phyloP scores from a whole-genome alignment of 108 stramenopile species.

The Skeletonema menzelii region DNA sequence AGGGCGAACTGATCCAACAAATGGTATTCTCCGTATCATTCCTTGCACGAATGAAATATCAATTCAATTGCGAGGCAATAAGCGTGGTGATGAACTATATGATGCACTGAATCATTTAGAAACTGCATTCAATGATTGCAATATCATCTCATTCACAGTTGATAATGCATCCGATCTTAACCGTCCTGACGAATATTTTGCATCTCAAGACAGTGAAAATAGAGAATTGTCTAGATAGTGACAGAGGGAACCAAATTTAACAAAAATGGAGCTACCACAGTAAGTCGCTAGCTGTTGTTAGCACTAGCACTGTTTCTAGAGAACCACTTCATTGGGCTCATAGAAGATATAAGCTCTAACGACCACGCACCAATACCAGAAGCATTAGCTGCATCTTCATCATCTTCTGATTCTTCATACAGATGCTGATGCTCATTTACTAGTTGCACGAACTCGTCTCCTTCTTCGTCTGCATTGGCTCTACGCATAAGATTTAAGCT shows the following conservation, averaged over 20 bases:
- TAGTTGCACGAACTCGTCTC: slow-evolving; percentile 36
- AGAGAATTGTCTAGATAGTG: slow-evolving; percentile 7
- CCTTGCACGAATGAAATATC: slow-evolving; percentile 29
- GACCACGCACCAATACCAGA: slow-evolving; percentile 1
- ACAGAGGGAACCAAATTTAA: neutral
- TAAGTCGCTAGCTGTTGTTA: neutral
- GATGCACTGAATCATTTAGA: slow-evolving; percentile 34
- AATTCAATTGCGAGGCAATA: slow-evolving; percentile 12
- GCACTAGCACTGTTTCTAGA: neutral
- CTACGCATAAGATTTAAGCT: slow-evolving; percentile 53
- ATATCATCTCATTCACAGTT: slow-evolving; percentile 32
- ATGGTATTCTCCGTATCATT: slow-evolving; percentile 44
- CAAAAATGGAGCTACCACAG: neutral
- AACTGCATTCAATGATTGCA: slow-evolving; percentile 58
- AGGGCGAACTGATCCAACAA: slow-evolving; percentile 34
- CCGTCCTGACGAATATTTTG: slow-evolving; percentile 23
- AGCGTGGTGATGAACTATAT: neutral
- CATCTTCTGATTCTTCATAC: neutral
- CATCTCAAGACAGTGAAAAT: slow-evolving; percentile 14
- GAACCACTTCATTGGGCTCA: slow-evolving; percentile 11
- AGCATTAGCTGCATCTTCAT: neutral
- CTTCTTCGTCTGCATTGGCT: slow-evolving; percentile 38
- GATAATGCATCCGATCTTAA: neutral
- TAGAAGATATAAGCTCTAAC: neutral
- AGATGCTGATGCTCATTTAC: slow-evolving; percentile 14